Evolutionary conservation across 2,329 filamentous ascomycete genomes (phyloP).

Genomic region (Arthrobotrys pseudoclavata): DNA sequence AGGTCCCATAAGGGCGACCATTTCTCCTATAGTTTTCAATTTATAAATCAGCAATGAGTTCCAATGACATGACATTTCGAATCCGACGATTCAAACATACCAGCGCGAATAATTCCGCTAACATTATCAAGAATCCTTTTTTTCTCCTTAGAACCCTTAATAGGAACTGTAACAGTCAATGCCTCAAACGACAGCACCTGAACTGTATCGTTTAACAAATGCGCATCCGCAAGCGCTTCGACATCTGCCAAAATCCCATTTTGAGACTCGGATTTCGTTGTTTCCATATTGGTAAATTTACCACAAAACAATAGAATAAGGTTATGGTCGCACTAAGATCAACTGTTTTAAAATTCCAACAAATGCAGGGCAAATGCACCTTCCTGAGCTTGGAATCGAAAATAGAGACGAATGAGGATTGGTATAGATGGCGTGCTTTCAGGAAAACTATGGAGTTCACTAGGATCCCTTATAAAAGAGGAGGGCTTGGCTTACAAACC

Average conservation of each 20-base stretch:
- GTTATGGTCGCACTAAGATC: conserved; percentile 13
- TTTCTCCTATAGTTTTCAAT: conserved; percentile 71
- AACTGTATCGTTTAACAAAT: conserved; percentile 55
- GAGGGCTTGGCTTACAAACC: conserved; percentile 10
- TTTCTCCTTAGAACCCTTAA: conserved; percentile 52
- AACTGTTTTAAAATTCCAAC: conserved; percentile 23
- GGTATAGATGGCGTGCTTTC: conserved; percentile 25
- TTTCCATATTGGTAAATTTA: conserved; percentile 24
- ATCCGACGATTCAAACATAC: conserved; percentile 18
- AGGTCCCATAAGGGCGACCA: conserved; percentile 86
- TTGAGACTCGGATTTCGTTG: conserved; percentile 21
- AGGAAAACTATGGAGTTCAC: not conserved
- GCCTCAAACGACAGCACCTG: conserved; percentile 46
- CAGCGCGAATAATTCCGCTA: conserved; percentile 54
- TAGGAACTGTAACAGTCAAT: conserved; percentile 30
- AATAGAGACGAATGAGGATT: conserved; percentile 14
- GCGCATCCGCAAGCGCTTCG: conserved; percentile 55
- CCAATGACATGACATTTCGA: not conserved
- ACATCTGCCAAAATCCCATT: conserved; percentile 36
- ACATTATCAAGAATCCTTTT: conserved; percentile 55
- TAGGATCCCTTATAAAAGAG: conserved; percentile 8
- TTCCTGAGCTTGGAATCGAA: not conserved
- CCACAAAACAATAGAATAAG: conserved; percentile 1
- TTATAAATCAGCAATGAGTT: not conserved
- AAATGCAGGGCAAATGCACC: conserved; percentile 21